A percentile compares a stretch with the other conserved stretches of the same genome.
Conservation (phyloP, 495 filamentous ascomycete species). For the Copromyces sp. region DNA sequence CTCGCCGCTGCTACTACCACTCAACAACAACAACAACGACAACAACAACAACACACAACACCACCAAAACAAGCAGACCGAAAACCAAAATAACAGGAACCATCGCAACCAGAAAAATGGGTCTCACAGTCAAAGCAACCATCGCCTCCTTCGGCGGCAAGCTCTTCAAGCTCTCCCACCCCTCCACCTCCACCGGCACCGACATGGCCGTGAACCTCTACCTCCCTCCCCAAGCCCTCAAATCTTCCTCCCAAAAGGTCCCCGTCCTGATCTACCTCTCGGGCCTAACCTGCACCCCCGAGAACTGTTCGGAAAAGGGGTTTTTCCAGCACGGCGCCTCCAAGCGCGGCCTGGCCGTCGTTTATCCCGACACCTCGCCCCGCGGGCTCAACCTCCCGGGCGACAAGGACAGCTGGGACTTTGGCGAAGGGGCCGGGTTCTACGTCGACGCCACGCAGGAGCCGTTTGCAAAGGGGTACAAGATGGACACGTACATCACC, state of each 20-base stretch:
- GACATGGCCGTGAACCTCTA: slow-evolving; percentile 64
- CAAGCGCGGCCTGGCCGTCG: slow-evolving; percentile 70
- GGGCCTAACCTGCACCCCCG: slow-evolving; percentile 87
- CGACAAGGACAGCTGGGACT: slow-evolving; percentile 80
- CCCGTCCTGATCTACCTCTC: slow-evolving; percentile 93
- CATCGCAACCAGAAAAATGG: slow-evolving; percentile 39
- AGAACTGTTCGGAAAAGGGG: slow-evolving; percentile 94
- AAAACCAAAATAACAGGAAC: not conserved
- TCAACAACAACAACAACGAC: not conserved
- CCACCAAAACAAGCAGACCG: not conserved
- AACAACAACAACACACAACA: not conserved
- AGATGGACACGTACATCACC: slow-evolving; percentile 88
- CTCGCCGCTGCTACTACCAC: not conserved
- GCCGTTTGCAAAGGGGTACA: slow-evolving; percentile 66
- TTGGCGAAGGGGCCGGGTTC: slow-evolving; percentile 84
- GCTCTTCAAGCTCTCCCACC: slow-evolving; percentile 85
- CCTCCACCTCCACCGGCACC: slow-evolving; percentile 57
- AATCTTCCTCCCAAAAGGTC: slow-evolving; percentile 42
- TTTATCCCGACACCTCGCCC: slow-evolving; percentile 93
- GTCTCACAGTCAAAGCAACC: slow-evolving; percentile 75
- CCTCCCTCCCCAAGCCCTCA: slow-evolving; percentile 50
- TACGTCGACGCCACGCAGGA: slow-evolving; percentile 80
- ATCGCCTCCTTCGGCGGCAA: slow-evolving; percentile 92
- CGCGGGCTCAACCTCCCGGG: slow-evolving; percentile 68
- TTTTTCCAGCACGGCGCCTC: slow-evolving; percentile 82